A percentile compares a stretch with the other conserved stretches of the same genome.
Conservation (phyloP, 768 basidiomycete genomes). For the Lanmaoa pseudosensibilis region DNA sequence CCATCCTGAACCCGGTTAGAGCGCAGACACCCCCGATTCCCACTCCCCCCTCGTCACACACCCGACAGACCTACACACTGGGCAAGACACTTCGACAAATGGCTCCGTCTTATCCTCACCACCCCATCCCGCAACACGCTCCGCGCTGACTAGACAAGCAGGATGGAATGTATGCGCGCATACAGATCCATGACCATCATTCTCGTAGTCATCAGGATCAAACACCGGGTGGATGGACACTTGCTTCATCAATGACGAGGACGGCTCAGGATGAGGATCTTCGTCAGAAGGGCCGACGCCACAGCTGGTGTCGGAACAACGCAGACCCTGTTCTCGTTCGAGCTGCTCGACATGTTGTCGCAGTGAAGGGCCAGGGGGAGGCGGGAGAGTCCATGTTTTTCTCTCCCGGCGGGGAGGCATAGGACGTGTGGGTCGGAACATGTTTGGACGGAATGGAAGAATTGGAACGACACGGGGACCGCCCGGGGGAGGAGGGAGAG, state of each 20-base stretch:
- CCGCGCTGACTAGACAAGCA: constrained; percentile 67
- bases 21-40: constrained; percentile 45
- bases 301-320: constrained; percentile 73
- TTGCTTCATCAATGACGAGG: constrained; percentile 21
- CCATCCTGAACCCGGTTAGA: constrained; percentile 17
- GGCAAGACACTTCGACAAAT: constrained; percentile 69
- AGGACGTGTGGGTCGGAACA: constrained; percentile 24
- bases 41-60: constrained; percentile 60
- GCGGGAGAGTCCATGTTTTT: constrained; percentile 57
- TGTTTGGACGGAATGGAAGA: constrained; percentile 19
- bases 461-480: constrained; percentile 18
- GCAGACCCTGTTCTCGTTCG: constrained; percentile 69
- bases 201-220: constrained; percentile 9
- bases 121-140: constrained; percentile 63
- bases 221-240: constrained; percentile 25
- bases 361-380: constrained; percentile 66
- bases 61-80: constrained; percentile 68
- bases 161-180: constrained; percentile 74
- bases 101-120: constrained; percentile 42
- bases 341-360: constrained; percentile 72
- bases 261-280: constrained; percentile 48
- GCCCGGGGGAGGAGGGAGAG: neutral
- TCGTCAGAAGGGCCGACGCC: constrained; percentile 76
- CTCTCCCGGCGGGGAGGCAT: constrained; percentile 37
- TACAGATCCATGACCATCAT: constrained; percentile 28